These are phyloP conservation scores for Huntiella omanensis DNA, from an alignment of 2,329 filamentous ascomycete genomes.

Conservation along the genomic window DNA sequence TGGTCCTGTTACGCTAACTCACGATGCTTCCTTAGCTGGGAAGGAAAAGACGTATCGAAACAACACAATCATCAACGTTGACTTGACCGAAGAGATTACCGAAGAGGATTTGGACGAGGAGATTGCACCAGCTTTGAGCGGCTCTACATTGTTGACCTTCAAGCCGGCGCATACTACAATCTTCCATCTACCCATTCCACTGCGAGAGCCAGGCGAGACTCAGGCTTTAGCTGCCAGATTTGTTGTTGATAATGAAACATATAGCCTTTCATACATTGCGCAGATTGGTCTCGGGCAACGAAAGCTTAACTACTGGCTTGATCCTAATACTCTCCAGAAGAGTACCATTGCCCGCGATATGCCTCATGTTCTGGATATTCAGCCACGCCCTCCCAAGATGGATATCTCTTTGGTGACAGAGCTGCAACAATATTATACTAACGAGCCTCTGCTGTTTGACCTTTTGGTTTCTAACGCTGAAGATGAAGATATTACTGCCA, in stretches of 20 bases:
- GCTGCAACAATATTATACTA: conserved; percentile 61
- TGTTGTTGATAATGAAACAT: conserved; percentile 42
- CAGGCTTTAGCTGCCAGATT: conserved; percentile 46
- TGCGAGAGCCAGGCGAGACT: conserved; percentile 68
- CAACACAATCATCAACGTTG: conserved; percentile 15
- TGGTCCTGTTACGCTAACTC: conserved; percentile 33
- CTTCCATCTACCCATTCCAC: conserved; percentile 50
- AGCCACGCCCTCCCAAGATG: conserved; percentile 84
- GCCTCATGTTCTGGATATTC: conserved; percentile 45
- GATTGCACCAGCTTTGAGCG: conserved; percentile 14
- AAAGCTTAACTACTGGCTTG: conserved; percentile 30
- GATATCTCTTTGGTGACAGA: conserved; percentile 47
- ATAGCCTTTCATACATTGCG: conserved; percentile 49
- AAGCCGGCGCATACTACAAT: conserved; percentile 48
- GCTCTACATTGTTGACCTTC: conserved; percentile 5
- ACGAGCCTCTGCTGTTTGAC: conserved; percentile 52
- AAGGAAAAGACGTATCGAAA: conserved; percentile 13
- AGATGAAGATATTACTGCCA: conserved; percentile 55
- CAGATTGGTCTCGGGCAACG: conserved; percentile 25
- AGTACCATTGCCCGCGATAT: conserved; percentile 30
- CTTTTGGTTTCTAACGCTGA: conserved; percentile 67
- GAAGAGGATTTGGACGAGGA: conserved; percentile 14
- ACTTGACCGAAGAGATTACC: conserved; percentile 19
- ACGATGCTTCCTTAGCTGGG: conserved; percentile 17
- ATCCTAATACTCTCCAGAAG: conserved; percentile 21